Percentiles rank a stretch among this genome's conserved stretches.
Evolutionary conservation across 768 basidiomycete genomes (phyloP).

Genomic region (Sporobolomyces phaffii): DNA sequence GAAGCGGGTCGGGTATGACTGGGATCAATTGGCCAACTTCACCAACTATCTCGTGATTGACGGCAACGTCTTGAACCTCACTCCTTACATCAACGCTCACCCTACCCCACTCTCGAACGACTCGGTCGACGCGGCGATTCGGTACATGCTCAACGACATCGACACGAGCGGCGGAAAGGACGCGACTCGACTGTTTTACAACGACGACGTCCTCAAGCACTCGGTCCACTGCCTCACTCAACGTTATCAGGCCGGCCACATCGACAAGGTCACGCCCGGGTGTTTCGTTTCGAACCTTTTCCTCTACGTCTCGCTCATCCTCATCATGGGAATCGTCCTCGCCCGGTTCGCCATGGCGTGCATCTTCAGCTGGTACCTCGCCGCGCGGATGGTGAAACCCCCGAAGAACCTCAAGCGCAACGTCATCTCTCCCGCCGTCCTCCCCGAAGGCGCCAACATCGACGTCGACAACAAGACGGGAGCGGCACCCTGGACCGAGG

Average conservation of each 20-base stretch:
- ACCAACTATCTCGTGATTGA: slow-evolving; percentile 79
- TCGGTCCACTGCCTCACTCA: slow-evolving; percentile 73
- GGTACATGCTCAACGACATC: slow-evolving; percentile 57
- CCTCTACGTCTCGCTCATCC: slow-evolving; percentile 80
- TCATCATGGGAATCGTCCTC: slow-evolving; percentile 83
- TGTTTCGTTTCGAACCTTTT: slow-evolving; percentile 86
- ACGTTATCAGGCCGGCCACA: slow-evolving; percentile 86
- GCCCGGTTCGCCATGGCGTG: slow-evolving; percentile 94
- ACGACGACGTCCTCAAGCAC: slow-evolving; percentile 58
- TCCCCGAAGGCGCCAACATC: slow-evolving; percentile 92
- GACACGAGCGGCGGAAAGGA: slow-evolving; percentile 66
- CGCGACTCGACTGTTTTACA: slow-evolving; percentile 79
- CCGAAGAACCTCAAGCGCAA: slow-evolving; percentile 70
- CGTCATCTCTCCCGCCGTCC: slow-evolving; percentile 87
- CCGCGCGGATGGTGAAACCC: slow-evolving; percentile 68
- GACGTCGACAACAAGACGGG: slow-evolving; percentile 85
- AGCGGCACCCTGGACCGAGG: slow-evolving; percentile 86
- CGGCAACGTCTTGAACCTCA: slow-evolving; percentile 87
- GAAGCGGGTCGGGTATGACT: slow-evolving; percentile 75
- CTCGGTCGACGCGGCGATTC: slow-evolving; percentile 72
- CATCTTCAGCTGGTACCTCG: slow-evolving; percentile 93
- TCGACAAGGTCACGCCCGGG: slow-evolving; percentile 88
- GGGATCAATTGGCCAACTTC: slow-evolving; percentile 74
- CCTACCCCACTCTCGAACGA: slow-evolving; percentile 64
- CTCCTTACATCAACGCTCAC: slow-evolving; percentile 72